Conservation (phyloP, 495 filamentous ascomycete genomes). For the Aspergillus bertholletiae region DNA sequence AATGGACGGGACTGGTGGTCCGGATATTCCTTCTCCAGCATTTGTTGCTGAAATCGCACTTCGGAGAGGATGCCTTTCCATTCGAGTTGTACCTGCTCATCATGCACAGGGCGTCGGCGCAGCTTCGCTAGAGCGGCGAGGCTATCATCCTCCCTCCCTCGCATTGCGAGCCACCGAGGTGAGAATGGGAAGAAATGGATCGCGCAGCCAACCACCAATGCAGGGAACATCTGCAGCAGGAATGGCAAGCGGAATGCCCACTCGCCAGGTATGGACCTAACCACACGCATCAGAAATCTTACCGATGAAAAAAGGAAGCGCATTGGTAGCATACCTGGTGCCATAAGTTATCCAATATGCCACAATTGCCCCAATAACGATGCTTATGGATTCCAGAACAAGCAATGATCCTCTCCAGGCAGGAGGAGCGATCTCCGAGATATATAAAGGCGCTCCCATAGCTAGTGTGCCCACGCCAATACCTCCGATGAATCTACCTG, state of each 20-base stretch:
- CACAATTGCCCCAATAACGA: slow-evolving; percentile 66
- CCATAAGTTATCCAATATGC: slow-evolving; percentile 69
- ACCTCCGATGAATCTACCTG: slow-evolving; percentile 26
- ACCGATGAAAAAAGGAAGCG: neutral
- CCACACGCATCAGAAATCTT: neutral
- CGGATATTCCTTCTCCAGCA: slow-evolving; percentile 11
- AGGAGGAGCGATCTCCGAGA: slow-evolving; percentile 63
- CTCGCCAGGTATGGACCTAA: slow-evolving; percentile 31
- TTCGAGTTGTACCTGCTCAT: slow-evolving; percentile 19
- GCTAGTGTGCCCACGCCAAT: slow-evolving; percentile 30
- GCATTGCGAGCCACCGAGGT: slow-evolving; percentile 64
- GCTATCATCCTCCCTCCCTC: slow-evolving; percentile 61
- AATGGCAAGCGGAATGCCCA: slow-evolving; percentile 63
- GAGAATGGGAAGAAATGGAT: slow-evolving; percentile 64
- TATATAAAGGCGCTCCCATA: slow-evolving; percentile 54
- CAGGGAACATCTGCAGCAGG: slow-evolving; percentile 63
- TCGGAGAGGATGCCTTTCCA: slow-evolving; percentile 21
- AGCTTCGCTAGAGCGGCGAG: slow-evolving; percentile 46
- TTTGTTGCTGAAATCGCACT: slow-evolving; percentile 17
- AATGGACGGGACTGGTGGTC: slow-evolving; percentile 1
- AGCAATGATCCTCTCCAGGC: slow-evolving; percentile 62
- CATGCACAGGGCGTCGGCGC: slow-evolving; percentile 14
- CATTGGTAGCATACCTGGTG: slow-evolving; percentile 49
- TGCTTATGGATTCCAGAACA: slow-evolving; percentile 64
- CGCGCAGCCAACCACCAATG: slow-evolving; percentile 53